Evolutionary conservation across 2,329 filamentous ascomycete species (phyloP), one percentile per base, ranked within the genome.

Genomic region (Bipolaris bicolor): DNA sequence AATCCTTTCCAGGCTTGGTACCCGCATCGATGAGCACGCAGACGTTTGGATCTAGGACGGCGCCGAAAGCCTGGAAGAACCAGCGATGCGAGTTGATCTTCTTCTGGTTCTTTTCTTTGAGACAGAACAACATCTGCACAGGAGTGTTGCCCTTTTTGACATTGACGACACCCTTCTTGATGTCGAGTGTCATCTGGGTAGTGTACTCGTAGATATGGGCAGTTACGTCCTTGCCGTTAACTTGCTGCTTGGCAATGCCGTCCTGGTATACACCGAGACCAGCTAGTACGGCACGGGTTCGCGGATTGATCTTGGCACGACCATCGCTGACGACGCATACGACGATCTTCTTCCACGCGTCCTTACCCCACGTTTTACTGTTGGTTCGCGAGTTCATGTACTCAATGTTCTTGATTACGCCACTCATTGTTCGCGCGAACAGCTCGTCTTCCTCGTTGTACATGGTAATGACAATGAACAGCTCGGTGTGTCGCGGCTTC

Each of bases 81-180:
- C 95, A 99, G 75, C 95, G 84, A 77, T 99, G 95, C 0, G 95
- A 98, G 76, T 99, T 99, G 85, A 99, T 99, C 84, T 99, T 99
- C 83, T 99, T 99, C 81, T 97, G 93, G 75, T 99, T 99, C 86
- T 97, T 98, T 75, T 99, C 95, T 82, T 99, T 99, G 60, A 99
- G 79, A 76, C 95, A 99, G 82, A 99, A 99, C 4, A 99, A 86
- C 81, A 99, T 90, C 80, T 99, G 95, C 2, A 99, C 91, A 0
- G 95, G 94, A 61, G 95, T 92, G 59, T 90, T 86, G 5, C 84
- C 90, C 71, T 92, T 91, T 61, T 95, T 91, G 48, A 98, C 83
- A 46, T 88, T 84, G 7, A 98, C 94, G 40, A 97, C 86, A 58
- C 90, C 90, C 67, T 94, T 96, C 81, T 97, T 97, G 75, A 98